Evolutionary conservation across 78 protist species (phyloP).

Genomic region (Emiliania huxleyi): DNA sequence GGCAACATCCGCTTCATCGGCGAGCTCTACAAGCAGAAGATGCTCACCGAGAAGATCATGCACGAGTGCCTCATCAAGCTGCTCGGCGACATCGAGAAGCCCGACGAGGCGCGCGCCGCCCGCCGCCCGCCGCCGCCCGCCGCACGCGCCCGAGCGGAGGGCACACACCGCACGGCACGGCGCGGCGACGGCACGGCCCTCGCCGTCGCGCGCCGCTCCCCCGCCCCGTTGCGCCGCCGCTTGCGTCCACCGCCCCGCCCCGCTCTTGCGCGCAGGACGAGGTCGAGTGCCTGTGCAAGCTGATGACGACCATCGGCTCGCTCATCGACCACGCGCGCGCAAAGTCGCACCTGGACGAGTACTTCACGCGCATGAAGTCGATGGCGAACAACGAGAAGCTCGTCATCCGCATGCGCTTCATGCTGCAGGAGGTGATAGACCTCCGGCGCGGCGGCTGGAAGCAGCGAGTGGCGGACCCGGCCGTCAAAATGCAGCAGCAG

Average conservation of each 20-base stretch:
- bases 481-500: background rate
- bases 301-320: slow-evolving; percentile 42
- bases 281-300: slow-evolving; percentile 45
- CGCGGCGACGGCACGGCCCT: too few relatives aligned
- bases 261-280: too few relatives aligned
- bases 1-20: slow-evolving; percentile 61
- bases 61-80: slow-evolving; percentile 47
- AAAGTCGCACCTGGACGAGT: slow-evolving; percentile 21
- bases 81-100: background rate
- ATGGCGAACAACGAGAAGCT: background rate
- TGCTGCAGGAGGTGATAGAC: slow-evolving; percentile 33
- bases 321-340: slow-evolving; percentile 28
- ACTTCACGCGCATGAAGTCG: slow-evolving; percentile 23
- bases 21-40: slow-evolving; percentile 51
- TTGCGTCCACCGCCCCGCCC: too few relatives aligned
- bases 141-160: too few relatives aligned
- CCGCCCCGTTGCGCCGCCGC: too few relatives aligned
- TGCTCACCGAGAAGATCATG: slow-evolving; percentile 48
- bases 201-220: too few relatives aligned
- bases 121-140: too few relatives aligned
- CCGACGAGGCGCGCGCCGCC: too few relatives aligned
- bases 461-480: background rate
- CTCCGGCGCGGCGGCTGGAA: background rate
- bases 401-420: slow-evolving; percentile 26
- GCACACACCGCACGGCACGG: too few relatives aligned